Conservation (phyloP, 768 basidiomycete species). For the Multifurca ochricompacta region DNA sequence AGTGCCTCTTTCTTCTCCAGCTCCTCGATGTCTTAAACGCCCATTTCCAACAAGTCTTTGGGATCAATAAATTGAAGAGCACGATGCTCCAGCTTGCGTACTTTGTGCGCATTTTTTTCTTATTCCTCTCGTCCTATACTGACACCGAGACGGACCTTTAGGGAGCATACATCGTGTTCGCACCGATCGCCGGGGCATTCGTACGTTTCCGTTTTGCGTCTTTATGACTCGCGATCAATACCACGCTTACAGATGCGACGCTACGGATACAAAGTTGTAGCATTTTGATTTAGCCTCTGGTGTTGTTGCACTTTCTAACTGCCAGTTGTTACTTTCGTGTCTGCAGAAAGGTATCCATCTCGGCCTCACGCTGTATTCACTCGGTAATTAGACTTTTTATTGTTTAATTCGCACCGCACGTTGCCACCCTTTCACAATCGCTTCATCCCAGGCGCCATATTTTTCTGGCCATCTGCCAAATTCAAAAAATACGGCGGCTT, state of each 20-base stretch:
- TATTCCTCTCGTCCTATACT: neutral
- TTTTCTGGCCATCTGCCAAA: slow-evolving; percentile 74
- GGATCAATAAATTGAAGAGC: slow-evolving; percentile 60
- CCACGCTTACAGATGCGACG: slow-evolving; percentile 41
- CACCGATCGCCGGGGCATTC: slow-evolving; percentile 50
- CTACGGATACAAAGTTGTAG: slow-evolving; percentile 54
- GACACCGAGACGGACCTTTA: slow-evolving; percentile 15
- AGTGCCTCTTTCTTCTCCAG: slow-evolving; percentile 28
- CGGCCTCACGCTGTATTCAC: slow-evolving; percentile 50
- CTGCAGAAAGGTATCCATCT: slow-evolving; percentile 58
- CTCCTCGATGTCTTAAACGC: slow-evolving; percentile 62
- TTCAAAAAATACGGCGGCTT: slow-evolving; percentile 64
- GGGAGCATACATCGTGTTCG: slow-evolving; percentile 57
- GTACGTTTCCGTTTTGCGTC: slow-evolving; percentile 32
- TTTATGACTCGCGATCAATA: neutral
- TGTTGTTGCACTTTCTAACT: neutral
- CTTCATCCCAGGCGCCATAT: slow-evolving; percentile 54
- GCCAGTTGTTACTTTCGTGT: neutral
- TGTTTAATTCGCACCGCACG: slow-evolving; percentile 21
- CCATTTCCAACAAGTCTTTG: slow-evolving; percentile 66
- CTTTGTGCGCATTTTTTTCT: slow-evolving; percentile 35
- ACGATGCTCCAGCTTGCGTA: slow-evolving; percentile 71
- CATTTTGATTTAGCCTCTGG: neutral
- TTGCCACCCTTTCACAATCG: neutral
- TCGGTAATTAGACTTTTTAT: slow-evolving; percentile 31